Evolutionary conservation across 176 grass and related monocot genomes (phyloP), one percentile per base, ranked within the genome.

Genomic region (Metroxylon sagu): DNA sequence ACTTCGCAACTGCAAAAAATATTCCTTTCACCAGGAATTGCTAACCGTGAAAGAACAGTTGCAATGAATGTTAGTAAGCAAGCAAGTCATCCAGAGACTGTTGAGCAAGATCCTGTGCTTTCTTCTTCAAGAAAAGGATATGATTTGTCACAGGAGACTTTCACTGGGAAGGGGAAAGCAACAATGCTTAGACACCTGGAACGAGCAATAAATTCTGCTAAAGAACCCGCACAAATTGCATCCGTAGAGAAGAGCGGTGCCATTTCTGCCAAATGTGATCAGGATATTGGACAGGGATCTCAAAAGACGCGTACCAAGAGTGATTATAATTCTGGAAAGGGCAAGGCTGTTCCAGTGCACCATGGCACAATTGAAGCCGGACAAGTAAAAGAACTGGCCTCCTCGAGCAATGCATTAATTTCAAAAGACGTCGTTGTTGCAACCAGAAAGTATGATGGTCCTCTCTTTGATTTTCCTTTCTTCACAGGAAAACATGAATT

Each of bases 401-500:
- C 76, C 3, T 83, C 87, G 59, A 92, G 70, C 60, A 75, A 67
- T 28, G 62, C 67, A n/a, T 54, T 76, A 53, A 25, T 74, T 76
- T 75, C 80, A 18, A 82, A 26, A 76, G 87, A 90, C 67, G 65
- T 16, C n/a, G n/a, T n/a, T 67, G 70, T 92, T 74, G 55, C 85
- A 5, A 54, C 85, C 12, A 88, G 88, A 76, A 92, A 92, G 61
- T 98, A 92, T 53, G 85, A 98, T 68, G 93, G 93, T 18, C 93
- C 93, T 8, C 72, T 98, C 77, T 98, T 98, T 48, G 93, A 98
- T 70, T 92, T 92, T 66, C 84, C 88, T 4, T 92, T 88, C 58
- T 98, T 92, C 61, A 98, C 88, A 48, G 84, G 93, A 73, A 98
- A 88, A 60, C 82, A 88, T 17, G 93, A 98, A 68, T 82, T 88